Evolutionary conservation across 1,284 basidiomycete genomes (phyloP).

Genomic region (Apiotrichum domesticum): DNA sequence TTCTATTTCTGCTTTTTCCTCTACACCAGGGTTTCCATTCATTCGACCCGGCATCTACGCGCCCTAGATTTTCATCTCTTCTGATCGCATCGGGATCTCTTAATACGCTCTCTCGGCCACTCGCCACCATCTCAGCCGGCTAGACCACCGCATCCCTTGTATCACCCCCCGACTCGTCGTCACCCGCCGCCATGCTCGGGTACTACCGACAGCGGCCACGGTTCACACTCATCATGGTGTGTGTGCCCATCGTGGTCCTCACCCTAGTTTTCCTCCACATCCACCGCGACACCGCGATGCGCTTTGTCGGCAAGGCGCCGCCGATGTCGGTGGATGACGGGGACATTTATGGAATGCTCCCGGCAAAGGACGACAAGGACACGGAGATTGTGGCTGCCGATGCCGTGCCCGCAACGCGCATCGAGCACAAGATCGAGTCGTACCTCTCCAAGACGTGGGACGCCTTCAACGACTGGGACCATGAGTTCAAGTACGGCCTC

Average conservation of each 20-base stretch:
- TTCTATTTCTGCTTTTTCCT: too few relatives aligned
- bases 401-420: neutral
- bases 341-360: neutral
- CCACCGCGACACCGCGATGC: neutral
- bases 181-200: neutral
- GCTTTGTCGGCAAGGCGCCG: neutral
- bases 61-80: too few relatives aligned
- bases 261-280: neutral
- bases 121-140: too few relatives aligned
- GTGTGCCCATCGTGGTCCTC: neutral
- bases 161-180: too few relatives aligned
- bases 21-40: too few relatives aligned
- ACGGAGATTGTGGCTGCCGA: neutral
- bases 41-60: too few relatives aligned
- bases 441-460: neutral
- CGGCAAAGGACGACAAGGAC: neutral
- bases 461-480: neutral
- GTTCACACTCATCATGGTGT: neutral
- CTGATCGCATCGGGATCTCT: too few relatives aligned
- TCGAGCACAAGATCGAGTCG: neutral
- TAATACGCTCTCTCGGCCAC: too few relatives aligned
- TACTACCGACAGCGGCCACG: neutral
- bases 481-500: constrained; percentile 1
- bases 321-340: neutral
- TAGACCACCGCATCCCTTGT: too few relatives aligned